Evolutionary conservation across 2,329 filamentous ascomycete species (phyloP), one percentile per base, ranked within the genome.

Genomic region (Curvularia sp.): DNA sequence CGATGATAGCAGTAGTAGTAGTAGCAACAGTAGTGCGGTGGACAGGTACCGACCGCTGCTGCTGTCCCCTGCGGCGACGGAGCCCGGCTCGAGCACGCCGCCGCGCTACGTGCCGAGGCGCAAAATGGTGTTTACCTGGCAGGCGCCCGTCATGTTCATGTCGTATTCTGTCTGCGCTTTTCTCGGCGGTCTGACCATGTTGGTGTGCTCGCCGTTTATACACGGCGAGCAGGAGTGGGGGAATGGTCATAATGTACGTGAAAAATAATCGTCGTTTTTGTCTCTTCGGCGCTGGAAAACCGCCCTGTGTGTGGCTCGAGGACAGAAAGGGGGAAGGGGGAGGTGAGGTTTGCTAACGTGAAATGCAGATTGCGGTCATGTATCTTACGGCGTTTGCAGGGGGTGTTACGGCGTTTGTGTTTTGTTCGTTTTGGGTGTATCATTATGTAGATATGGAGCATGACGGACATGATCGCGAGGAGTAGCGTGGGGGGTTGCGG

Each of bases 91-190:
- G 3, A 10, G 15, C 15, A n/a, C 15, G 25, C 23, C 15, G 25
- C 23, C n/a, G 9, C 15, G 9, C 2, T 46, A 32, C 3, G 43
- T 18, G 9, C 43, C 43, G 1, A n/a, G 43, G 25, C 25, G 43
- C 3, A 46, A 46, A 10, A 46, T 46, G 43, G 43, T 46, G n/a
- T 46, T 46, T 30, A 46, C 27, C 10, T 46, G 43, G 43, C 43
- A 46, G 6, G 43, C 43, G 9, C 43, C 43, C 3, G 15, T 46
- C 8, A 46, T 46, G 43, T 46, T 46, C n/a, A 46, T 46, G 43
- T 46, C 43, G n/a, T 46, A 46, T 19, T 30, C 25, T 19, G 43
- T 46, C 1, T 46, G 43, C 43, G 43, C 43, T 1, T 46, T 46
- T 12, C 27, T 46, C 5, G 43, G 23, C 12, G 43, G 43, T 6